Evolutionary conservation across 257 asterid species (phyloP), one percentile per base, ranked within the genome.

Genomic region (Lantana camara): DNA sequence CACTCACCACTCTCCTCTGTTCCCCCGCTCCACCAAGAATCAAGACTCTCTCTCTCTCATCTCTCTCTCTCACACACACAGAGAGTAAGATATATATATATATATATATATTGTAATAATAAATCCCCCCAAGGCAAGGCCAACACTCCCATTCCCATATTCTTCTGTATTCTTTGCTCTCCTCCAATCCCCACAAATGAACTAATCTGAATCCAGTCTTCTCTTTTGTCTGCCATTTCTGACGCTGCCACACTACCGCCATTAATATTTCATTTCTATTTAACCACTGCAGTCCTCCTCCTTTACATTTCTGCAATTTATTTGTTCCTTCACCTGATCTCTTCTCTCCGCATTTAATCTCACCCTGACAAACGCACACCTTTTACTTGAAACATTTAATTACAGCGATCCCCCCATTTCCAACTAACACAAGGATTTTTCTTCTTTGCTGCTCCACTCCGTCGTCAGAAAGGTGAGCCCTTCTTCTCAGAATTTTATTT

Each of bases 1-100:
- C 57, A 22, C 44, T 57, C 57, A 22, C 44, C 71, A 53, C 77
- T 70, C 53, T 66, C 59, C 22, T 44, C 59, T 66, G 64, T 59
- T 68, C 24, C 9, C 67, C 69, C 73, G 69, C 77, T 51, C 73
- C 77, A 22, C 44, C 68, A 66, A 61, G 51, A 62, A 55, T 22
- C 47, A 20, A 5, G 54, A 22, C 49, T 12, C 35, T 30, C 35
- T 30, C 35, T 30, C 35, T 30, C 35, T 30, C 35, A n/a, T 30
- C 35, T 30, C 9, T 35, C 40, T 35, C 40, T 35, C 4, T 35
- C 32, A 27, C 5, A 27, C 4, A 27, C 32, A 27, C 4, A 27
- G 32, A 27, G 32, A 27, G 32, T 2, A 5, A 27, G 32, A 2
- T 2, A 35, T 3, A 35, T 35, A 35, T 35, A 3, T 35, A 35